These are phyloP conservation scores for Globisporangium megalacanthum DNA, from an alignment of 352 stramenopile species.

Conservation along the genomic window DNA sequence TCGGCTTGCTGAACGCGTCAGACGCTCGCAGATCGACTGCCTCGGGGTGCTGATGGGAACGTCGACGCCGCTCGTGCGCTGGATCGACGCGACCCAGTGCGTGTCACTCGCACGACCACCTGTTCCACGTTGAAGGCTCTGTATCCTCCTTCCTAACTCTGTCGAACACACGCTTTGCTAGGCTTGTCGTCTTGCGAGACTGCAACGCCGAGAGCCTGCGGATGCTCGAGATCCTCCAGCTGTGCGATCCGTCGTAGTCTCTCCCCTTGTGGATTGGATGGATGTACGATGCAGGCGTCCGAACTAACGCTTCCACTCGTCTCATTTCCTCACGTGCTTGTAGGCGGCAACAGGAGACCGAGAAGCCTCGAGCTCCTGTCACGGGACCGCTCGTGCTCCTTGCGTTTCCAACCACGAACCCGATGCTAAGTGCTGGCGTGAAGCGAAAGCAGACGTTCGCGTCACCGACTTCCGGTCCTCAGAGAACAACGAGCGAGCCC, in stretches of 20 bases:
- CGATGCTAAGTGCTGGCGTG: neutral
- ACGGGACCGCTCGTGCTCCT: conserved; percentile 2
- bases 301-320: neutral
- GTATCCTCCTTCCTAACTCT: neutral
- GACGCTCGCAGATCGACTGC: conserved; percentile 29
- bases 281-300: neutral
- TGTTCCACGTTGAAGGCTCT: neutral
- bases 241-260: conserved; percentile 26
- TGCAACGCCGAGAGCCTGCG: conserved; percentile 54
- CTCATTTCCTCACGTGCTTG: neutral
- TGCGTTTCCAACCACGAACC: neutral
- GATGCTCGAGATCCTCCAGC: conserved; percentile 50
- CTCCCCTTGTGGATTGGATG: neutral
- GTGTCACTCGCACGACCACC: conserved; percentile 1
- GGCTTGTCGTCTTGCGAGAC: conserved; percentile 37
- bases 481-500: neutral
- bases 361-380: neutral
- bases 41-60: conserved; percentile 25
- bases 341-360: neutral
- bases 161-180: conserved; percentile 6
- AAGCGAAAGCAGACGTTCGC: conserved; percentile 10
- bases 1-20: no score
- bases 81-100: conserved; percentile 32
- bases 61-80: conserved; percentile 19
- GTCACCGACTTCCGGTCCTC: neutral